Base-by-base conservation (phyloP, 176 grass and related monocot genomes). In the Hordeum vulgare region DNA sequence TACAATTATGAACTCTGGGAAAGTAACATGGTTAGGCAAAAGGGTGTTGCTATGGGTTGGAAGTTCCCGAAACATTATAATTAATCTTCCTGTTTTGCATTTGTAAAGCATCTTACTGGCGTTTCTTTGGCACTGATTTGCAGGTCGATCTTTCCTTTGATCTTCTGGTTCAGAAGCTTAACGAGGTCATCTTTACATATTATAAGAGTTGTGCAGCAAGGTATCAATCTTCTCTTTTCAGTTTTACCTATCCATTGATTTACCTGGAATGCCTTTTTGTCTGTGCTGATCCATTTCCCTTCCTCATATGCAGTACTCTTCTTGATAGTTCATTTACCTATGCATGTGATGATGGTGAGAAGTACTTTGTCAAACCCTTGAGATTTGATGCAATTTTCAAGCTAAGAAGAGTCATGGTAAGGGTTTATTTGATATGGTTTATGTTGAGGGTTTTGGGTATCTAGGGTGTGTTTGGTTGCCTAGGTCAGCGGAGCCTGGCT, bases 131-230 rank as follows among this genome's bases (percentile, higher is more conserved):
- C 45, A 14, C 83, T 80, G 51, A 74, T 75, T 66, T 93, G 70
- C 86, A 98, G 96, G 96, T 93, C 74, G 93, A 98, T 90, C 93
- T 98, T 83, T 98, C 86, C 74, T 98, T 98, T 35, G 96, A 98
- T 85, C 90, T 92, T 80, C 96, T 98, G 74, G 96, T 94, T 87
- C 88, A 93, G 73, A 98, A 98, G 89, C 85, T 98, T 70, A 91
- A 88, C 90, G 96, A 98, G 90, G 91, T 88, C 65, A 98, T 98
- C 70, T 98, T 98, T 95, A 89, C 90, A 84, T 93, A 95, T 88
- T 95, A 98, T 82, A 98, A 98, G 87, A 98, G 89, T 66, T 95
- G 83, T 83, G 90, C 96, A 68, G 90, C 89, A 88, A 95, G 96
- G 96, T 98, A 91, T 80, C 21, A 31, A 29, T 69, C 44, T 80